Evolutionary conservation across 108 stramenopile species (phyloP), one percentile per base, ranked within the genome.

Genomic region (Cyclotella baltica): DNA sequence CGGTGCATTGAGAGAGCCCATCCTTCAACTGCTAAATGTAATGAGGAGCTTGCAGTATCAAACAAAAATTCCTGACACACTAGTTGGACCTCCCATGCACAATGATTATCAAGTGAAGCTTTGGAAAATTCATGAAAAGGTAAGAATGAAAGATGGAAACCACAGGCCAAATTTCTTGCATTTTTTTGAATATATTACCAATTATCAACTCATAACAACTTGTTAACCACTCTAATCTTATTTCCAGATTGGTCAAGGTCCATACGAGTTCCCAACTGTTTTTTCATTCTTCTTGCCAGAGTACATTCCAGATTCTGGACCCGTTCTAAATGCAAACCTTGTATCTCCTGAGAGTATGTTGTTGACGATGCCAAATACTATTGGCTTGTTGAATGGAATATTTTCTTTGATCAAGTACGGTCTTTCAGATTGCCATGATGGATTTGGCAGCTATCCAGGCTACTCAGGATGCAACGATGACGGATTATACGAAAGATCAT

Each of bases 1-100:
- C 77, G 92, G 92, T 13, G 64, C 77, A n/a, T 40, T 92, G 3
- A 69, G 81, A 37, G 90, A 93, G 76, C 89, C 93, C 0, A 75
- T 89, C 20, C 30, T 90, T 19, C 85, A 84, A 76, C 57, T 90
- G 35, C 40, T 86, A 47, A 63, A 83, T 61, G 48, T 90, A 8
- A 67, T 91, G 80, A 59, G 90, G 28, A 71, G 86, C 35, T 64
- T 93, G 67, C 85, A 90, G n/a, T 89, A 83, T 46, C 53, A 65
- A 30, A 62, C 80, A 30, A 56, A 31, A 1, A 62, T 81, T 35
- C 80, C 82, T n/a, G 62, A 61, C 30, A 29, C 43, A 0, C 35
- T 59, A 20, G 57, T 65, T 30, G 82, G 82, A 1, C 55, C 77
- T 66, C 57, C 72, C 38, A 67, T 78, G 73, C 40, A 78, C 31